These are phyloP conservation scores for Chalciporus sp. DNA, from an alignment of 1,284 basidiomycete species.

Conservation along the genomic window DNA sequence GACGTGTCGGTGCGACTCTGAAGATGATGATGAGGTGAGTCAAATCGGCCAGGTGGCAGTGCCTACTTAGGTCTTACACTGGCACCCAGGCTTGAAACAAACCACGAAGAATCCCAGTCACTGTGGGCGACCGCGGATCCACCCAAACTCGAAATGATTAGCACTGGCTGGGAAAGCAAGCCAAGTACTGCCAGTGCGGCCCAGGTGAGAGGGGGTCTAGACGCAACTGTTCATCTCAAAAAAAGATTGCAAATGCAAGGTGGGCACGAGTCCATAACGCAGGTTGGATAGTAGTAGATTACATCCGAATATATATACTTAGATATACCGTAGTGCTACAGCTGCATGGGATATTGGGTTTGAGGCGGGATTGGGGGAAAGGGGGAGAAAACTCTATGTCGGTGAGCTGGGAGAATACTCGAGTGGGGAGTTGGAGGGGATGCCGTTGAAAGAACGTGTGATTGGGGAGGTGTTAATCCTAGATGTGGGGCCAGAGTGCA, in stretches of 20 bases:
- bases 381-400: not conserved
- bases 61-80: too few species aligned
- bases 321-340: slow-evolving; percentile 27
- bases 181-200: too few species aligned
- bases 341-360: not conserved
- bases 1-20: too few species aligned
- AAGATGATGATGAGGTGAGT: too few species aligned
- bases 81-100: too few species aligned
- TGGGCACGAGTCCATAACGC: not conserved
- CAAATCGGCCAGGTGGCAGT: too few species aligned
- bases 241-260: not conserved
- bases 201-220: too few species aligned
- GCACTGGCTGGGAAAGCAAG: too few species aligned
- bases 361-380: not conserved
- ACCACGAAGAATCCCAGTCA: too few species aligned
- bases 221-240: too few species aligned
- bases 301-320: slow-evolving; percentile 17
- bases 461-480: not conserved
- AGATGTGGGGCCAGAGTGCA: not conserved
- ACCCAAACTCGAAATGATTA: too few species aligned
- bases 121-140: too few species aligned
- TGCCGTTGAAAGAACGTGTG: not conserved
- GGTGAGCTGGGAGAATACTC: slow-evolving; percentile 13
- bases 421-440: not conserved
- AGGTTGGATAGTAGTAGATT: slow-evolving; percentile 14